A percentile compares a stretch with the other conserved stretches of the same genome.
Evolutionary conservation across 164 flowering plant species (phyloP).

Genomic region (Liquidambar formosana): DNA sequence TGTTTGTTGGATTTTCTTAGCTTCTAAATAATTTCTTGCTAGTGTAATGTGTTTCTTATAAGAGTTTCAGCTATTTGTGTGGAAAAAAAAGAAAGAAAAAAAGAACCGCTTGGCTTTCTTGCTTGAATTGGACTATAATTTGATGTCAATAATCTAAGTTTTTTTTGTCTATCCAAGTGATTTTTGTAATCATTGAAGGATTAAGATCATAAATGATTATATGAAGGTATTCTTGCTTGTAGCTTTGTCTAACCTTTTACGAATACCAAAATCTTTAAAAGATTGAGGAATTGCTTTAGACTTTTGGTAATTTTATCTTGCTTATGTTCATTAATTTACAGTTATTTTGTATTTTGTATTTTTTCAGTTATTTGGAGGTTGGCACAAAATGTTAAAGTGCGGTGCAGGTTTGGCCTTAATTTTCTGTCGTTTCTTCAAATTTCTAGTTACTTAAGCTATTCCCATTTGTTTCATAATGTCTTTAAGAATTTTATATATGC

Average conservation of each 20-base stretch:
- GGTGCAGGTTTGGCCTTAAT: constrained; percentile 72
- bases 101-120: not conserved
- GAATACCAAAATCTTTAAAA: too few species aligned
- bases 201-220: not conserved
- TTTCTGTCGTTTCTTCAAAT: not conserved
- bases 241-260: too few species aligned
- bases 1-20: not conserved
- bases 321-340: not conserved
- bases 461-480: not conserved
- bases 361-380: constrained; percentile 68
- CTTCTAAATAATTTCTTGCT: not conserved
- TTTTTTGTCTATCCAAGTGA: not conserved
- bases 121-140: too few species aligned
- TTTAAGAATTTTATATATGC: not conserved
- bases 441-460: not conserved
- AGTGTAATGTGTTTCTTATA: not conserved
- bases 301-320: not conserved
- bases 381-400: constrained; percentile 77
- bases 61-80: not conserved
- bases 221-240: not conserved
- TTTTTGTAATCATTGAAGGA: not conserved
- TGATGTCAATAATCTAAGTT: not conserved
- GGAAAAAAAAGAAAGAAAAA: too few species aligned
- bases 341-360: not conserved
- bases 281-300: too few species aligned